These are phyloP conservation scores for Xeromyces bisporus DNA, from an alignment of 495 filamentous ascomycete species.

Conservation along the genomic window DNA sequence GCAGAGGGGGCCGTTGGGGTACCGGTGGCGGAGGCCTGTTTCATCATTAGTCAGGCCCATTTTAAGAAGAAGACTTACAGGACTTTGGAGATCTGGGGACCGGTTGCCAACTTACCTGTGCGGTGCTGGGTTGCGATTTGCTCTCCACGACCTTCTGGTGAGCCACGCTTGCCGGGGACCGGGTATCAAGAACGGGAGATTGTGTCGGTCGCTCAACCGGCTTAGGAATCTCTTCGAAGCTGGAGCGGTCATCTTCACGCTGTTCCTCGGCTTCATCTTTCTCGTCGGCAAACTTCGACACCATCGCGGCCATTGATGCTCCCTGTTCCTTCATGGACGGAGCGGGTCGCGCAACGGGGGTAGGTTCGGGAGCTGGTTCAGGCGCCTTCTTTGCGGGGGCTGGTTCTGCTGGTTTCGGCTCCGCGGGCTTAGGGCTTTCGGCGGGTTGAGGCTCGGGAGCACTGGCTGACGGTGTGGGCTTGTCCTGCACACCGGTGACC, in stretches of 20 bases:
- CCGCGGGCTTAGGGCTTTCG: constrained; percentile 34
- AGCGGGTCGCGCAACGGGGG: constrained; percentile 32
- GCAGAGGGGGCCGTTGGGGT: constrained; percentile 7
- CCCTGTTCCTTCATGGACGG: constrained; percentile 69
- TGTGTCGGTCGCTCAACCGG: constrained; percentile 32
- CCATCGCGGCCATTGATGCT: constrained; percentile 64
- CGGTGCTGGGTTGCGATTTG: too few relatives aligned
- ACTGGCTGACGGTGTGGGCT: constrained; percentile 32
- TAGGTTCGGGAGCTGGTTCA: constrained; percentile 22
- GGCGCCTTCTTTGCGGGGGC: constrained; percentile 20
- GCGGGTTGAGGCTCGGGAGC: constrained; percentile 33
- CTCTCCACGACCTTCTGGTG: constrained; percentile 18
- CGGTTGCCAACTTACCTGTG: too few relatives aligned
- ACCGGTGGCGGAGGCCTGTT: too few relatives aligned
- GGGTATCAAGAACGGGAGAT: constrained; percentile 12
- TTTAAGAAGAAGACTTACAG: too few relatives aligned
- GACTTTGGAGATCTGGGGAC: too few relatives aligned
- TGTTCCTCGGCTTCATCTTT: constrained; percentile 39
- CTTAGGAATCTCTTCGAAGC: constrained; percentile 71
- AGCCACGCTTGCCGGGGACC: constrained; percentile 17
- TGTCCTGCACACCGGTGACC: constrained; percentile 47
- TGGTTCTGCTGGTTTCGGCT: constrained; percentile 35
- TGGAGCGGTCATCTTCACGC: constrained; percentile 53
- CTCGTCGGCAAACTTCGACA: constrained; percentile 67
- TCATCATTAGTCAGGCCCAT: too few relatives aligned